A percentile compares a stretch with the other conserved stretches of the same genome.
phyloP scores from a whole-genome alignment of 73 alveolate species.

The Paramecium pentaurelia region DNA sequence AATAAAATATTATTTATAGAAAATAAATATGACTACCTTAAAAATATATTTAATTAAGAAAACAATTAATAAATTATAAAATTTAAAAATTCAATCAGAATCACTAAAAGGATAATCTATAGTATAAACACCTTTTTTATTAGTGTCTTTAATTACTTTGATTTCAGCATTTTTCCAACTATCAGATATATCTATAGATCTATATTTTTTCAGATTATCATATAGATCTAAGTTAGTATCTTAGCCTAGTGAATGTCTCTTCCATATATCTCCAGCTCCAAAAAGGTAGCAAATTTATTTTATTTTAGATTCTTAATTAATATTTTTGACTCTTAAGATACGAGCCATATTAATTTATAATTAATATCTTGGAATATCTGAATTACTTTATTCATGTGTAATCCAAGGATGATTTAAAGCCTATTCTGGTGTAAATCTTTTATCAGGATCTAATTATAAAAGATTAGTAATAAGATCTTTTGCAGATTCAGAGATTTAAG shows the following conservation, averaged over 20 bases:
- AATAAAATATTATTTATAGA: no score
- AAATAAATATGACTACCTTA: no score
- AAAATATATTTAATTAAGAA: background rate
- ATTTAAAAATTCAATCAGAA: conserved; percentile 14
- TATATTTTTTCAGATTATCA: background rate
- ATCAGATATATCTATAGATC: conserved; percentile 22
- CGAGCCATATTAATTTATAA: background rate
- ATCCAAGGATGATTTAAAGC: conserved; percentile 28
- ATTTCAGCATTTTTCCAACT: background rate
- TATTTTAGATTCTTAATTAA: background rate
- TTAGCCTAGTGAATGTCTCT: background rate
- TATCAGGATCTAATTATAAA: background rate
- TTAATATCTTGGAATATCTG: background rate
- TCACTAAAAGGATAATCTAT: background rate
- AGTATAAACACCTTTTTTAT: background rate
- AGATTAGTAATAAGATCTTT: background rate
- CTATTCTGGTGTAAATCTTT: conserved; percentile 35
- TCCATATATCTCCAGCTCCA: conserved; percentile 38
- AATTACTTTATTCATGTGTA: background rate
- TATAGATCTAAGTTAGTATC: background rate
- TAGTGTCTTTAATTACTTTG: background rate
- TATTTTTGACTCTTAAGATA: background rate
- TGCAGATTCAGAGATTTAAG: background rate
- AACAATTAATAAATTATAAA: background rate
- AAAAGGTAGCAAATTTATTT: conserved; percentile 4